Evolutionary conservation across 2,329 filamentous ascomycete genomes (phyloP), one percentile per base, ranked within the genome.

Genomic region (Aspergillus tamarii): DNA sequence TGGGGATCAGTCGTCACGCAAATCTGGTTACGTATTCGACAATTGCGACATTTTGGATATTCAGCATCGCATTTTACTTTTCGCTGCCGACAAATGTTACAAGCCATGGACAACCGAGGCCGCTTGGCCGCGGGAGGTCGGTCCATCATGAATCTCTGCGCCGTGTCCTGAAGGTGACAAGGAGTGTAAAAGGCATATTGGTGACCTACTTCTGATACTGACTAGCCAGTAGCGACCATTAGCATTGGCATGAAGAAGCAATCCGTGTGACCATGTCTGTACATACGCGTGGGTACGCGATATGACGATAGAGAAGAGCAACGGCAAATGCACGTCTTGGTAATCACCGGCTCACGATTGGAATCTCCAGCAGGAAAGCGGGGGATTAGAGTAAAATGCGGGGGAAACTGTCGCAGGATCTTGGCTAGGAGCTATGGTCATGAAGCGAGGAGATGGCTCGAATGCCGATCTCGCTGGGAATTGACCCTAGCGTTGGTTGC

Each of bases 61-160:
- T 73, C 67, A 0, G 70, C 68, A 41, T 74, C 72, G 48, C 72
- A 74, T 53, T 72, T 73, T 26, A 73, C 67, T 50, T 74, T 74
- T 48, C 70, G 68, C 53, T 66, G 63, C 4, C 71, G 71, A 59
- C 72, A 74, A 16, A 61, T 67, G 32, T 74, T 73, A 57, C 72
- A 74, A 26, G 72, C 70, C 67, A 69, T 65, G 39, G 68, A 70
- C 61, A 69, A 58, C 41, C 68, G 65, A 12, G 60, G 60, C 10
- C 64, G 57, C 45, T 68, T 66, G 14, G 50, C n/a, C 6, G 63
- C 45, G 2, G 62, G 56, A 21, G 48, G 55, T n/a, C 46, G 26
- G 10, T 66, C 59, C 59, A 66, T 60, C 39, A n/a, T 39, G 19
- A 30, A 26, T 48, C n/a, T 26, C 12, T 48, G 3, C 11, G 45